Evolutionary conservation across 495 filamentous ascomycete species (phyloP).

Genomic region (Trichoderma reesei): DNA sequence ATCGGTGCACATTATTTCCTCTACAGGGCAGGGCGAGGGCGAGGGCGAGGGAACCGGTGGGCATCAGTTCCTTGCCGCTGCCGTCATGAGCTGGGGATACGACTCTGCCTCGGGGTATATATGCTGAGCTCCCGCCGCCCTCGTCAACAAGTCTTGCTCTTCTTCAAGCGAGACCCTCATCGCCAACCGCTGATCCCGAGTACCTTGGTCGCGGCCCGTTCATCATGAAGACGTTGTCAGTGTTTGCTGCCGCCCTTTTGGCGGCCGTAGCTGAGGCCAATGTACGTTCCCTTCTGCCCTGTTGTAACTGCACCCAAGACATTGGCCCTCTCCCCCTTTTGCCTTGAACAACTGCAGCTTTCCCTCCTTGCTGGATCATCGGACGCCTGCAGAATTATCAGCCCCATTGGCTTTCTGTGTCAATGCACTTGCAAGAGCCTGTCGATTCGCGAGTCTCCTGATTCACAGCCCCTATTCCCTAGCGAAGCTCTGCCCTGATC

Average conservation of each 20-base stretch:
- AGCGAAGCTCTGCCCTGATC: background rate
- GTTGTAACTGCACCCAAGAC: background rate
- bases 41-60: background rate
- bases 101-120: constrained; percentile 1
- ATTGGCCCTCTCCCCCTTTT: constrained; percentile 1
- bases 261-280: background rate
- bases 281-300: background rate
- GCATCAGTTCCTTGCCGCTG: background rate
- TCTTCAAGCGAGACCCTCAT: constrained; percentile 1
- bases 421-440: background rate
- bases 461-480: background rate
- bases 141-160: background rate
- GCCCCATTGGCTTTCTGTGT: background rate
- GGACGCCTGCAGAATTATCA: background rate
- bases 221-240: constrained; percentile 11
- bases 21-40: background rate
- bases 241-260: constrained; percentile 10
- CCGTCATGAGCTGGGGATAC: background rate
- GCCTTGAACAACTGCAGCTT: background rate
- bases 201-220: background rate
- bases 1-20: background rate
- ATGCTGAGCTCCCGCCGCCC: background rate
- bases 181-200: constrained; percentile 1
- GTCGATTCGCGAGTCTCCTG: background rate
- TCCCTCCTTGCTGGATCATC: background rate